Percentiles rank a stretch among this genome's conserved stretches.
phyloP scores from a whole-genome alignment of 108 stramenopile genomes.

The Nannochloropsis oceanica region DNA sequence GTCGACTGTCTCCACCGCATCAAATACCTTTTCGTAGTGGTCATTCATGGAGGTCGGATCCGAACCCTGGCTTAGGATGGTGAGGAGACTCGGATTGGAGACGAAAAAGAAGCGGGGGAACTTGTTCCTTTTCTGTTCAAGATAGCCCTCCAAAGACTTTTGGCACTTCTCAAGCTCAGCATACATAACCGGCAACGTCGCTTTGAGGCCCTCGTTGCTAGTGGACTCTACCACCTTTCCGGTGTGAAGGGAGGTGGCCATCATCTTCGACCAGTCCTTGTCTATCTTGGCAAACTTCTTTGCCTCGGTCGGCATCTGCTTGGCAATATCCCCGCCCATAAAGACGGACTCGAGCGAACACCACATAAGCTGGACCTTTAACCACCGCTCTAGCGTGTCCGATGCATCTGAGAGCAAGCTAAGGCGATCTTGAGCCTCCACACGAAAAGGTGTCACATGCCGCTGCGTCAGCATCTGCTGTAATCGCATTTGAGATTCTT shows the following conservation, averaged over 20 bases:
- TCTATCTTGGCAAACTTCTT: constrained; percentile 77
- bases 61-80: constrained; percentile 70
- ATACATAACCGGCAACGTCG: constrained; percentile 62
- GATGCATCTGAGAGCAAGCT: constrained; percentile 59
- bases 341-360: constrained; percentile 75
- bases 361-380: constrained; percentile 81
- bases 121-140: constrained; percentile 74
- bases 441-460: constrained; percentile 62
- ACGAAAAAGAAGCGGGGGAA: constrained; percentile 86
- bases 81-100: constrained; percentile 65
- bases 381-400: constrained; percentile 72
- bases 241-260: constrained; percentile 50
- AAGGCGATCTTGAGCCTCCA: constrained; percentile 57
- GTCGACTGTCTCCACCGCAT: constrained; percentile 65
- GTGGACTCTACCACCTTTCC: constrained; percentile 51
- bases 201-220: constrained; percentile 51
- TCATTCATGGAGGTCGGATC: constrained; percentile 79
- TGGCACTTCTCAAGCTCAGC: constrained; percentile 74
- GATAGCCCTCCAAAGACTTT: constrained; percentile 73
- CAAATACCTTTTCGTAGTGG: constrained; percentile 76
- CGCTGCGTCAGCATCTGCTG: constrained; percentile 75
- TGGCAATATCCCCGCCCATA: constrained; percentile 77
- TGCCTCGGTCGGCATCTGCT: constrained; percentile 73
- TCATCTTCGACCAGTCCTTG: constrained; percentile 71
- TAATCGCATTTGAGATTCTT: constrained; percentile 67